Base-by-base conservation (phyloP, 768 basidiomycete species). In the Ramaria rubella region DNA sequence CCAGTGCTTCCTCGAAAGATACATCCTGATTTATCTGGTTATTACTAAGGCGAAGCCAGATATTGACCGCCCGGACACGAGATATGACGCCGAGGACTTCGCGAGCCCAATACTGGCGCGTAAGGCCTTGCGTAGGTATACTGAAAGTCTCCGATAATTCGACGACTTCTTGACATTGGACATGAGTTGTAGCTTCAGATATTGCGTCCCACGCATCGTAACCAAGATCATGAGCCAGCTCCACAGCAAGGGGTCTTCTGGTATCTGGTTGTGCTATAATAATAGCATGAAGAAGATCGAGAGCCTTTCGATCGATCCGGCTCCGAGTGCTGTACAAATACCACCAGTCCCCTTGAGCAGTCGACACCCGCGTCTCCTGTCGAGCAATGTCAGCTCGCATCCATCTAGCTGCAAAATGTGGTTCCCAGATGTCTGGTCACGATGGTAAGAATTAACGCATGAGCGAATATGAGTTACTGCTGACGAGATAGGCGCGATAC, bases 121-220 rank as follows among this genome's bases (percentile, higher is more conserved):
- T 75, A 23, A 77, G 55, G 31, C 44, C 27, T 30, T 4, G 73
- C 70, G 50, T 74, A 65, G 29, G 64, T 59, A 21, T 42, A 19
- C 54, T 38, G 38, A 27, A 30, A 38, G 33, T 24, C 31, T 58
- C 62, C 46, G 56, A 49, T 49, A 74, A 66, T 46, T 62, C 60
- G 31, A 61, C 55, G 0, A 77, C 74, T 31, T 76, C 49, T 23
- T 74, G 64, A 17, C 69, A 68, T 21, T n/a, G 40, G n/a, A 48
- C 46, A 12, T 66, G 62, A 27, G 29, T 49, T 27, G 69, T 63
- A 61, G 77, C 75, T 14, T 72, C 60, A 19, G 76, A 70, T 53
- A 85, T 63, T 17, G 65, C 75, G 62, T 83, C 78, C 80, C 80
- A 85, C 36, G 77, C 73, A 58, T 85, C 84, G 59, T 79, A 74